Base-by-base conservation (phyloP, 1,284 basidiomycete genomes). In the Ceraceosorus guamensis region DNA sequence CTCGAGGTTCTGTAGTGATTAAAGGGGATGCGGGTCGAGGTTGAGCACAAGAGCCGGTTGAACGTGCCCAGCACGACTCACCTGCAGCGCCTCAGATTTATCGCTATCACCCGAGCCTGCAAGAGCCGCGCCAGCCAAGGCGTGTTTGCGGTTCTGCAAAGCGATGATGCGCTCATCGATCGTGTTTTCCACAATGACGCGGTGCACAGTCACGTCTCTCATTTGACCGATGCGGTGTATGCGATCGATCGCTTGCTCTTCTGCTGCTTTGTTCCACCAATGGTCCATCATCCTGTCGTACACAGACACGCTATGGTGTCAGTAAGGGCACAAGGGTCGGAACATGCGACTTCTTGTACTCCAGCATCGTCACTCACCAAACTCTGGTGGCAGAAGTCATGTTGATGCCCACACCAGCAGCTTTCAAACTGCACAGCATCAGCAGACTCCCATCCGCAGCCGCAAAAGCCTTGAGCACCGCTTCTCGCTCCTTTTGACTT, bases 141-240 rank as follows among this genome's bases (percentile, higher is more conserved):
- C 88, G 3, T 87, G 89, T 80, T 99, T 99, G 80, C 92, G 90
- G 76, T 83, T 83, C 80, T 99, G 93, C 50, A 98, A 96, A 72
- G 63, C 35, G n/a, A 70, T 32, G 46, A 71, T 66, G 2, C 13
- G 72, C 34, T 78, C 76, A 86, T 91, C 95, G 75, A 99, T 95
- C 32, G 89, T 87, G 70, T 91, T 84, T 72, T 90, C 85, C 67
- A 98, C 91, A 60, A 96, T 87, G 76, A 91, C 92, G 55, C 93
- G 87, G 55, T 86, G 91, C 33, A 95, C 91, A 64, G 87, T 86
- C 16, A 97, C 93, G 0, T 86, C 87, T 52, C 85, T 82, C 3
- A 86, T 92, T 77, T 98, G 95, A 0, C 89, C 89, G 32, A 91
- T 84, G 33, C 88, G 79, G 69, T 91, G 88, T 18, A 90, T 85